Percentiles rank a stretch among this genome's conserved stretches.
These are phyloP conservation scores for Stentor coeruleus DNA, from an alignment of 73 alveolate genomes.

Conservation along the genomic window DNA sequence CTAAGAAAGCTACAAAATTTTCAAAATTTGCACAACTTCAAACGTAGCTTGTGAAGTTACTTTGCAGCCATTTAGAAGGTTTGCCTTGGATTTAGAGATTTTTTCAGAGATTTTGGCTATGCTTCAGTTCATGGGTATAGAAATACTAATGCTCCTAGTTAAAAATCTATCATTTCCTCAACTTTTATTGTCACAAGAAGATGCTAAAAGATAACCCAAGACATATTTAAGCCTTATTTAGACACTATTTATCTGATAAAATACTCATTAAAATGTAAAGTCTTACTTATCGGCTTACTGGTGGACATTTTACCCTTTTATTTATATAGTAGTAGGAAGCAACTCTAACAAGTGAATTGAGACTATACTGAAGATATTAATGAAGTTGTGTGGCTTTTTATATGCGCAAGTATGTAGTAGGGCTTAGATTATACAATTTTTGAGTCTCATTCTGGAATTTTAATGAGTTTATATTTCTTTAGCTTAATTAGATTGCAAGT, in stretches of 20 bases:
- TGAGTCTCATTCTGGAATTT: slow-evolving; percentile 60
- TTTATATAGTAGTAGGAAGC: slow-evolving; percentile 68
- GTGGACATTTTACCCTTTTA: slow-evolving; percentile 72
- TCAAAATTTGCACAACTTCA: slow-evolving; percentile 56
- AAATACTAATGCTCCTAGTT: slow-evolving; percentile 50
- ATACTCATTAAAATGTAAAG: slow-evolving; percentile 50
- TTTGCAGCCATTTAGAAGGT: slow-evolving; percentile 51
- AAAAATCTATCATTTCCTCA: slow-evolving; percentile 54
- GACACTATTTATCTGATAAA: slow-evolving; percentile 56
- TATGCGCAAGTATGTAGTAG: slow-evolving; percentile 53
- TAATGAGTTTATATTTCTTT: slow-evolving; percentile 43
- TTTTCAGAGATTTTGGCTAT: slow-evolving; percentile 64
- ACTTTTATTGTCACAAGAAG: slow-evolving; percentile 51
- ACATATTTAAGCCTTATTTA: slow-evolving; percentile 48
- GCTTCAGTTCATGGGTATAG: slow-evolving; percentile 71
- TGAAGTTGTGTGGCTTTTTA: slow-evolving; percentile 40
- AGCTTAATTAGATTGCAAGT: slow-evolving; percentile 33
- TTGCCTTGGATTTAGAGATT: slow-evolving; percentile 61
- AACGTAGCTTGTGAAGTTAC: slow-evolving; percentile 67
- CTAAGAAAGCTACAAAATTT: slow-evolving; percentile 40
- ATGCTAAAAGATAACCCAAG: slow-evolving; percentile 33
- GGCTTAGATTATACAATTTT: slow-evolving; percentile 57
- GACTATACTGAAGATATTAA: slow-evolving; percentile 53
- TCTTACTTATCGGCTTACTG: slow-evolving; percentile 52
- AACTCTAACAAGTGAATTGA: slow-evolving; percentile 37